Percentiles rank a stretch among this genome's conserved stretches.
Evolutionary conservation across 2,329 filamentous ascomycete genomes (phyloP).

Genomic region (Elsinoe ampelina): DNA sequence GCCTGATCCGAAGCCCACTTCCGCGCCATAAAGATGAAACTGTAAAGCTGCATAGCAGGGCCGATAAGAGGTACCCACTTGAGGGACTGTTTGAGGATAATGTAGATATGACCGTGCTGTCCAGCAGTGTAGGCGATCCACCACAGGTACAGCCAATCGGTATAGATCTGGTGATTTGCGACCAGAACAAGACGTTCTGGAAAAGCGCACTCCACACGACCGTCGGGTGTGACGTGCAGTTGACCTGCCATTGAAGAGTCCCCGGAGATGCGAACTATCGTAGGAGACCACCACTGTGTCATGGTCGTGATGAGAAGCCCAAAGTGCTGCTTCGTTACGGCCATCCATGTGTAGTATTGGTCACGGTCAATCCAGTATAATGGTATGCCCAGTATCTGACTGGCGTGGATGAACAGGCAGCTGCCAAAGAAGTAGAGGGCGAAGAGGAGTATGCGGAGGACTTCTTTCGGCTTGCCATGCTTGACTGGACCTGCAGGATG

Average conservation of each 20-base stretch:
- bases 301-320: slow-evolving; percentile 66
- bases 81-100: slow-evolving; percentile 80
- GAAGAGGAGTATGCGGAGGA: slow-evolving; percentile 36
- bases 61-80: slow-evolving; percentile 76
- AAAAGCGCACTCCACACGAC: slow-evolving; percentile 67
- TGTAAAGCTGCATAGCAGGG: slow-evolving; percentile 73
- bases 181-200: slow-evolving; percentile 74
- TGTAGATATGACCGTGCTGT: slow-evolving; percentile 81
- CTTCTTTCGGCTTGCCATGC: slow-evolving; percentile 35
- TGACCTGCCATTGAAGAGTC: slow-evolving; percentile 71
- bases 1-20: slow-evolving; percentile 76
- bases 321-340: slow-evolving; percentile 76
- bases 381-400: slow-evolving; percentile 63
- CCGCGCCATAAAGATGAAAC: slow-evolving; percentile 88
- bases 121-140: slow-evolving; percentile 81
- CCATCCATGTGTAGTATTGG: slow-evolving; percentile 75
- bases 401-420: slow-evolving; percentile 43
- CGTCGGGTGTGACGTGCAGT: slow-evolving; percentile 59
- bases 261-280: slow-evolving; percentile 70
- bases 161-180: slow-evolving; percentile 85
- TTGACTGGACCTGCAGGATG: slow-evolving; percentile 30
- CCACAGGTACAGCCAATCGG: slow-evolving; percentile 88
- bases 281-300: slow-evolving; percentile 83
- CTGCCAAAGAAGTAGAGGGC: slow-evolving; percentile 37
- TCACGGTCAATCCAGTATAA: slow-evolving; percentile 66